phyloP scores from a whole-genome alignment of 805 yeast genomes.

The Dipodascus albidus region DNA sequence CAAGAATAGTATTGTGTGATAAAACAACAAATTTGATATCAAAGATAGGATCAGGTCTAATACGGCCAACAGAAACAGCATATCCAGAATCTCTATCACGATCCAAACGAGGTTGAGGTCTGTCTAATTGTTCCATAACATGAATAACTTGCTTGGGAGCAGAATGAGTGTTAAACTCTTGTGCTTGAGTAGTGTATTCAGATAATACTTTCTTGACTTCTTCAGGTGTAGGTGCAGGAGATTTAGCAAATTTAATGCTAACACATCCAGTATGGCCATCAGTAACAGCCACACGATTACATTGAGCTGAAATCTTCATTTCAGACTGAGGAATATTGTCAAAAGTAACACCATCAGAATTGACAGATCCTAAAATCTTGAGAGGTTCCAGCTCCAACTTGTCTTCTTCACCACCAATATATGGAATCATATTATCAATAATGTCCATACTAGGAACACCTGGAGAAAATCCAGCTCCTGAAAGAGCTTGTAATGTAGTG shows the following conservation, averaged over 20 bases:
- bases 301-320: slow-evolving; percentile 84
- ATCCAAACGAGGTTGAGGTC: slow-evolving; percentile 98
- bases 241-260: slow-evolving; percentile 66
- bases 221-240: slow-evolving; percentile 78
- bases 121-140: slow-evolving; percentile 78
- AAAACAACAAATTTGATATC: slow-evolving; percentile 96
- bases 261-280: slow-evolving; percentile 98
- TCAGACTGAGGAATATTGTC: slow-evolving; percentile 52
- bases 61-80: slow-evolving; percentile 90
- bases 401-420: slow-evolving; percentile 93
- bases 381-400: slow-evolving; percentile 98
- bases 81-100: slow-evolving; percentile 89
- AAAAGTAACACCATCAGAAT: slow-evolving; percentile 38
- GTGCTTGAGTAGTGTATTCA: slow-evolving; percentile 77
- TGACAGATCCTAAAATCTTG: slow-evolving; percentile 68
- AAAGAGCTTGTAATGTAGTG: slow-evolving; percentile 92
- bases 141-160: slow-evolving; percentile 92
- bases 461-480: slow-evolving; percentile 97
- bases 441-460: slow-evolving; percentile 95
- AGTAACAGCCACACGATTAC: slow-evolving; percentile 92
- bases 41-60: slow-evolving; percentile 85
- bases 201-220: slow-evolving; percentile 59
- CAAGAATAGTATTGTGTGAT: slow-evolving; percentile 93
- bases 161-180: slow-evolving; percentile 67
- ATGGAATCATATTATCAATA: slow-evolving; percentile 89